Conservation (phyloP, 2,329 filamentous ascomycete genomes). For the Phialophora macrospora region DNA sequence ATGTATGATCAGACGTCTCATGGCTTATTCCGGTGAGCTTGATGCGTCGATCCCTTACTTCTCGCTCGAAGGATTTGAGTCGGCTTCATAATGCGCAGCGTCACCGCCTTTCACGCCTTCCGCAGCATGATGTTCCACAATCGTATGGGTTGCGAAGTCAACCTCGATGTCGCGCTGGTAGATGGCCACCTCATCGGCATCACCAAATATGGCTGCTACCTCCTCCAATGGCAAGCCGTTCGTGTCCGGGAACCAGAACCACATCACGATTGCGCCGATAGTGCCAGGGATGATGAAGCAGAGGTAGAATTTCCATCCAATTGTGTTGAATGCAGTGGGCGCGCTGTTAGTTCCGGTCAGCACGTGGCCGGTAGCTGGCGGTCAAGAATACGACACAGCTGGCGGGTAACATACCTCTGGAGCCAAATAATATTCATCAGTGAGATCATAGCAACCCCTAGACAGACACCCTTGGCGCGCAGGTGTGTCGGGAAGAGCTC, state of each 20-base stretch:
- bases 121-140: slow-evolving; percentile 23
- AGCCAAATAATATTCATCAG: slow-evolving; percentile 48
- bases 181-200: slow-evolving; percentile 34
- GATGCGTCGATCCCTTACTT: neutral
- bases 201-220: slow-evolving; percentile 41
- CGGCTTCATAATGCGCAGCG: slow-evolving; percentile 12
- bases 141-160: slow-evolving; percentile 27
- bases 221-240: slow-evolving; percentile 43
- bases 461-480: slow-evolving; percentile 40
- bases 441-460: slow-evolving; percentile 47
- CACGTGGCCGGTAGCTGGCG: neutral
- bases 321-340: slow-evolving; percentile 42
- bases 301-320: slow-evolving; percentile 49
- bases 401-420: slow-evolving; percentile 27
- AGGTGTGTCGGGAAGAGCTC: slow-evolving; percentile 54
- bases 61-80: slow-evolving; percentile 10
- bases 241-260: slow-evolving; percentile 42
- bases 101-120: slow-evolving; percentile 2
- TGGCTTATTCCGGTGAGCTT: neutral
- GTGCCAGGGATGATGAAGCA: slow-evolving; percentile 44
- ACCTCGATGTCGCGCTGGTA: slow-evolving; percentile 34
- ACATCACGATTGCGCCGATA: slow-evolving; percentile 36
- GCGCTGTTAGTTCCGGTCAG: slow-evolving; percentile 25
- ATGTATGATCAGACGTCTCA: neutral
- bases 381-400: neutral